Evolutionary conservation across 257 asterid species (phyloP).

Genomic region (Thymus quinquecostatus): DNA sequence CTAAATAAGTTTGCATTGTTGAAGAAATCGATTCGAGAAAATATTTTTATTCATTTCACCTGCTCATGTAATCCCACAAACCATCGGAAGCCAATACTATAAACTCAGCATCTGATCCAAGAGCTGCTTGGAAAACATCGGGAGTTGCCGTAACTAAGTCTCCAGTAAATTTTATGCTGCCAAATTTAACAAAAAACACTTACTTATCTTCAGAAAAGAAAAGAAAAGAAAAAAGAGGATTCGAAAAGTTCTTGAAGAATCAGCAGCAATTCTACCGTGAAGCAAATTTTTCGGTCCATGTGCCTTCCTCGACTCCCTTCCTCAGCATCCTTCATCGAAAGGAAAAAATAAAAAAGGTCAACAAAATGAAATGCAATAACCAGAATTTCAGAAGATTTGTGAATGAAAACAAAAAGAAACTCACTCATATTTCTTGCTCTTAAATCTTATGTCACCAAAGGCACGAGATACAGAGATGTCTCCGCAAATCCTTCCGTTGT

Average conservation of each 20-base stretch:
- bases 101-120: constrained; percentile 80
- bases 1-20: neutral
- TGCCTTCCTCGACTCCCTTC: constrained; percentile 85
- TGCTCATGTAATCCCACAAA: constrained; percentile 90
- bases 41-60: constrained; percentile 38
- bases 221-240: neutral
- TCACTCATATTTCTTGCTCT: constrained; percentile 80
- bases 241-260: neutral
- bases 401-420: constrained; percentile 27
- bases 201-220: neutral
- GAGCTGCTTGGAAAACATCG: constrained; percentile 72
- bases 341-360: neutral
- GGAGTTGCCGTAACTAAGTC: constrained; percentile 82
- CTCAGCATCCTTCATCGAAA: constrained; percentile 69
- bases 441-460: constrained; percentile 92
- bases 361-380: constrained; percentile 7
- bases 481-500: constrained; percentile 89
- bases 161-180: constrained; percentile 66
- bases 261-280: constrained; percentile 55
- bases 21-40: neutral
- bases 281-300: constrained; percentile 84
- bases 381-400: neutral
- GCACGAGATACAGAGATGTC: constrained; percentile 96
- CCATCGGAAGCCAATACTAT: constrained; percentile 90
- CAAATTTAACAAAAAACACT: constrained; percentile 18